Evolutionary conservation across 495 filamentous ascomycete species (phyloP).

Genomic region (Daldinia childiae): DNA sequence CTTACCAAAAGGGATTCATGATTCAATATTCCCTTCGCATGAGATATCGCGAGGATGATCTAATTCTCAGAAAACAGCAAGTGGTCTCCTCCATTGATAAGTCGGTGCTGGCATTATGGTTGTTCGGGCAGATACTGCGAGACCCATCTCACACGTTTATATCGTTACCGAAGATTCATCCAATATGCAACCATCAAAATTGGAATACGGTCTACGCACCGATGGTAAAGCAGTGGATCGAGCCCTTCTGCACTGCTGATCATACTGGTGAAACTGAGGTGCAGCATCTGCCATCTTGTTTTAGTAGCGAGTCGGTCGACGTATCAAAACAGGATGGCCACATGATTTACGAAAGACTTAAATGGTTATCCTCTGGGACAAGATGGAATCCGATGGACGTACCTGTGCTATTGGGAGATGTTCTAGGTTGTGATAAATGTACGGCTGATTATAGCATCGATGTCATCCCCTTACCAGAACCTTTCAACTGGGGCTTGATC

Average conservation of each 20-base stretch:
- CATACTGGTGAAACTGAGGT: neutral
- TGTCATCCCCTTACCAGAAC: slow-evolving; percentile 24
- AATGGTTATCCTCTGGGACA: slow-evolving; percentile 11
- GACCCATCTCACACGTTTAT: neutral
- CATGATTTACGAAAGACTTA: slow-evolving; percentile 32
- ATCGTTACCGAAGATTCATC: slow-evolving; percentile 16
- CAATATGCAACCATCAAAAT: slow-evolving; percentile 26
- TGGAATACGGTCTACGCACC: slow-evolving; percentile 14
- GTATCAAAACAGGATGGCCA: slow-evolving; percentile 34
- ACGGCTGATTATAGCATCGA: slow-evolving; percentile 38
- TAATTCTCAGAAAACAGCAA: slow-evolving; percentile 30
- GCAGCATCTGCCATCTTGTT: slow-evolving; percentile 17
- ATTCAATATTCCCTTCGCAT: slow-evolving; percentile 24
- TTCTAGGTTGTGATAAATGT: slow-evolving; percentile 29
- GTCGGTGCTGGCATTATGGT: slow-evolving; percentile 25
- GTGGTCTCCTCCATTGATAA: slow-evolving; percentile 36
- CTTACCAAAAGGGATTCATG: slow-evolving; percentile 32
- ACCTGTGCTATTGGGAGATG: slow-evolving; percentile 23
- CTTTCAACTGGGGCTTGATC: slow-evolving; percentile 38
- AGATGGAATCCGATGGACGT: slow-evolving; percentile 22
- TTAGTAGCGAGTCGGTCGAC: slow-evolving; percentile 19
- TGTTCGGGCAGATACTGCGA: slow-evolving; percentile 25
- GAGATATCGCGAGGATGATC: slow-evolving; percentile 30
- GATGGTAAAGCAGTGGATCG: slow-evolving; percentile 11
- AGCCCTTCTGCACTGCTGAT: slow-evolving; percentile 10